Conservation (phyloP, 371 early-diverging fungal species). For the Apophysomyces variabilis region DNA sequence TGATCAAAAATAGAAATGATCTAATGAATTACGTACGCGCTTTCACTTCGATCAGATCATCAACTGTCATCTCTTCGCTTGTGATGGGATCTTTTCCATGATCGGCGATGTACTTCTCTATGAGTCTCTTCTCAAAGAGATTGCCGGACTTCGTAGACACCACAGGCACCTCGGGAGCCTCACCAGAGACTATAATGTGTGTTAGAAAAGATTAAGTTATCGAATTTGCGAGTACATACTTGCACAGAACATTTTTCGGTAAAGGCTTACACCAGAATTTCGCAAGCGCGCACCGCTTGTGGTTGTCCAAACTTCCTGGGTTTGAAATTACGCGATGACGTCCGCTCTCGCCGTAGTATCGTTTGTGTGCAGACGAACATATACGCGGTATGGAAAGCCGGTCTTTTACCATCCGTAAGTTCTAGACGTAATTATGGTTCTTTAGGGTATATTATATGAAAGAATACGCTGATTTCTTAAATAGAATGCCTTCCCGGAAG, state of each 20-base stretch:
- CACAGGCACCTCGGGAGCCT: conserved; percentile 87
- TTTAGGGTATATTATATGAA: too few species aligned
- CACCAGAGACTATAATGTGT: conserved; percentile 84
- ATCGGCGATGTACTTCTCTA: conserved; percentile 86
- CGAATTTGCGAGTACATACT: conserved; percentile 32
- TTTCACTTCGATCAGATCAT: conserved; percentile 82
- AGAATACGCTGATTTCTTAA: too few species aligned
- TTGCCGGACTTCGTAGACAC: conserved; percentile 83
- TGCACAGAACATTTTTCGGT: conserved; percentile 52
- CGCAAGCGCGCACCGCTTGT: too few species aligned
- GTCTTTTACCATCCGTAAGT: too few species aligned
- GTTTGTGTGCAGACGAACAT: too few species aligned
- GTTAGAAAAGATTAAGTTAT: background rate
- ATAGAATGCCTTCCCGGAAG: too few species aligned
- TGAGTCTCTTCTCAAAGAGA: conserved; percentile 86
- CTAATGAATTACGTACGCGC: conserved; percentile 46
- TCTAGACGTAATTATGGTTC: too few species aligned
- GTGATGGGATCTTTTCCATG: conserved; percentile 85
- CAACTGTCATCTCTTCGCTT: conserved; percentile 72
- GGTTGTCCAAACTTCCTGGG: too few species aligned
- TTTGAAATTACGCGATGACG: too few species aligned
- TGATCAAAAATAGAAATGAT: background rate
- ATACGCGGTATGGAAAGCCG: too few species aligned
- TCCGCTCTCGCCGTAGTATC: too few species aligned
- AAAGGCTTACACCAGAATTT: too few species aligned